Percentiles rank a stretch among this genome's conserved stretches.
These are phyloP conservation scores for Plantago ovata DNA, from an alignment of 257 asterid genomes.

Conservation along the genomic window DNA sequence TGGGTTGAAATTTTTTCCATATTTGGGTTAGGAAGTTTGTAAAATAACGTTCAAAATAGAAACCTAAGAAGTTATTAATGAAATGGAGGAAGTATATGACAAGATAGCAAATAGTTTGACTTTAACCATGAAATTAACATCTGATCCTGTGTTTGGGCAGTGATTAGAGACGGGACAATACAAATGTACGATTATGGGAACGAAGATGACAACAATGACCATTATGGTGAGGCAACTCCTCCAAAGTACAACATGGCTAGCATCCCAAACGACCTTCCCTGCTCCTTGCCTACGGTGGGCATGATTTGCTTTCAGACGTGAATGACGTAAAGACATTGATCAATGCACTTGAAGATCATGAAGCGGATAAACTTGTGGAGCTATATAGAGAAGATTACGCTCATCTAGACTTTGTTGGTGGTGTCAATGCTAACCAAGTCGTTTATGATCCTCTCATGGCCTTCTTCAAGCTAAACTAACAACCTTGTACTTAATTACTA, in stretches of 20 bases:
- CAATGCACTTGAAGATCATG: constrained; percentile 30
- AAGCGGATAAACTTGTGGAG: constrained; percentile 34
- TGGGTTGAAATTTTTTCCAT: too few relatives aligned
- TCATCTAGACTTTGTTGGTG: constrained; percentile 58
- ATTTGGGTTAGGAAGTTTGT: too few relatives aligned
- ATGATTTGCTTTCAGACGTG: constrained; percentile 47
- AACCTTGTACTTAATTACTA: too few relatives aligned
- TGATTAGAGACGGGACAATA: constrained; percentile 40
- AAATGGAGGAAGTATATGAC: too few relatives aligned
- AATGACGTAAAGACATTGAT: constrained; percentile 42
- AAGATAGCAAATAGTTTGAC: neutral
- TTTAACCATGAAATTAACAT: too few relatives aligned
- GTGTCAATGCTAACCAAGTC: constrained; percentile 43
- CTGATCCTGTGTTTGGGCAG: constrained; percentile 11
- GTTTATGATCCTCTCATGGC: constrained; percentile 53
- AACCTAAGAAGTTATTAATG: too few relatives aligned
- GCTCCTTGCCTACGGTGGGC: constrained; percentile 55
- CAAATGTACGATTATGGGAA: constrained; percentile 53
- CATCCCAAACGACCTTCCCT: constrained; percentile 52
- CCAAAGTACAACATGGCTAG: constrained; percentile 43
- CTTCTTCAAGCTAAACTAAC: constrained; percentile 30
- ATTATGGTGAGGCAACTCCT: constrained; percentile 50
- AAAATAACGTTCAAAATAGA: too few relatives aligned
- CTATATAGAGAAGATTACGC: constrained; percentile 41
- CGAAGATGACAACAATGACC: constrained; percentile 35